A percentile compares a stretch with the other conserved stretches of the same genome.
Conservation (phyloP, 2,329 filamentous ascomycete genomes). For the Paracorniculantispora psalliotae region DNA sequence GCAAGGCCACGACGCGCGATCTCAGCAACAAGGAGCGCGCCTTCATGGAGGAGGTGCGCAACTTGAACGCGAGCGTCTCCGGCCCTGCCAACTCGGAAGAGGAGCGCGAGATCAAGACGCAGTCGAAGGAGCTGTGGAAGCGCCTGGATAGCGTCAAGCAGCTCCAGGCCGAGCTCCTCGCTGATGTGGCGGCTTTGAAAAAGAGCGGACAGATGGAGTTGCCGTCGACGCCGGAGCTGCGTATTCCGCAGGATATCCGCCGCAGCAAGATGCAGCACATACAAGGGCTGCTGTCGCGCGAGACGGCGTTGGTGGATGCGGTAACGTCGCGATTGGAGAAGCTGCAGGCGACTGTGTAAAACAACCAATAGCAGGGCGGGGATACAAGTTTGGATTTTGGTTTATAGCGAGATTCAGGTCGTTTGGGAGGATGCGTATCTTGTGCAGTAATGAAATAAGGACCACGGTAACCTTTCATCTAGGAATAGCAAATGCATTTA, state of each 20-base stretch:
- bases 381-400: constrained; percentile 1
- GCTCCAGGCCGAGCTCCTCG: constrained; percentile 47
- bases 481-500: not conserved
- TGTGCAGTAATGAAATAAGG: constrained; percentile 5
- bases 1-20: constrained; percentile 37
- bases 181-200: constrained; percentile 45
- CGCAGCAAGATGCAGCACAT: constrained; percentile 61
- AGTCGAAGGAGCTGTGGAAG: constrained; percentile 47
- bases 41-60: constrained; percentile 42
- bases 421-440: not conserved
- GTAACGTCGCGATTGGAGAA: constrained; percentile 58
- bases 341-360: constrained; percentile 37
- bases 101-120: constrained; percentile 29
- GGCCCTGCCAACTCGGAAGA: constrained; percentile 27
- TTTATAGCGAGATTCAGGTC: constrained; percentile 6
- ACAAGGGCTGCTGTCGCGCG: constrained; percentile 57
- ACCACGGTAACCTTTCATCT: not conserved
- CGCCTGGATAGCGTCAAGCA: constrained; percentile 53
- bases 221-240: constrained; percentile 36
- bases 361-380: not conserved
- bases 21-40: constrained; percentile 42
- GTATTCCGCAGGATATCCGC: constrained; percentile 56
- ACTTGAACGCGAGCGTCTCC: constrained; percentile 49
- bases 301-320: constrained; percentile 64
- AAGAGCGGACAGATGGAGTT: constrained; percentile 24